Base-by-base conservation (phyloP, 768 basidiomycete species). In the Xerocomellus dryophilus region DNA sequence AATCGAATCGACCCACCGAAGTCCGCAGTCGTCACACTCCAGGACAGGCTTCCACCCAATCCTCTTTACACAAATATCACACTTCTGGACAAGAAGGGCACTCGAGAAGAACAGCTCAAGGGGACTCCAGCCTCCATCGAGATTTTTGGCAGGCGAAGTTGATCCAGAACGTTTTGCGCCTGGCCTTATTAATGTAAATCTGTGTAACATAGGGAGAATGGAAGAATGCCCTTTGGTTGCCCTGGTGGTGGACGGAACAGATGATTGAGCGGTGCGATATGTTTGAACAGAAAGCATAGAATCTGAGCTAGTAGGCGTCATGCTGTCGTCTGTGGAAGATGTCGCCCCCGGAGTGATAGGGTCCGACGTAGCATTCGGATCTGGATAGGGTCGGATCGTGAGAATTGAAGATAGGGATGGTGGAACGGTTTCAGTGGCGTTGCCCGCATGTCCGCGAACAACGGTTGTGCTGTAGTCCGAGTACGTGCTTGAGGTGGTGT, bases 21-120 rank as follows among this genome's bases (percentile, higher is more conserved):
- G 71, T 25, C 87, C 85, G 70, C 93, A 95, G 70, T 95, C 93
- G 68, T 95, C 93, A 66, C 93, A 96, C 63, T 89, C 84, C 18
- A 95, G 72, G 31, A 88, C 80, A 20, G 91, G 84, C 67, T 92
- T 94, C 85, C 88, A 86, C 12, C 92, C 92, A 36, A 96, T 75
- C 43, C 90, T 75, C 76, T 93, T 94, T 40, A 68, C 65, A 63
- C 93, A 96, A 17, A 93, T 71, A 69, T 90, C 90, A 62, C 93
- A 96, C 66, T 88, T 93, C 45, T 84, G 79, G 4, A 82, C 81
- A 21, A 90, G 68, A 43, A 88, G 70, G 17, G 81, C 87, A 66
- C 84, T 86, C 8, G 83, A 83, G 70, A 92, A 90, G 64, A 93
- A 79, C 54, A 91, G 71, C 48, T 91, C 88, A 25, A 92, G 74